Evolutionary conservation across 345 rosid genomes (phyloP), one percentile per base, ranked within the genome.

Genomic region (Xanthoceras sorbifolium): DNA sequence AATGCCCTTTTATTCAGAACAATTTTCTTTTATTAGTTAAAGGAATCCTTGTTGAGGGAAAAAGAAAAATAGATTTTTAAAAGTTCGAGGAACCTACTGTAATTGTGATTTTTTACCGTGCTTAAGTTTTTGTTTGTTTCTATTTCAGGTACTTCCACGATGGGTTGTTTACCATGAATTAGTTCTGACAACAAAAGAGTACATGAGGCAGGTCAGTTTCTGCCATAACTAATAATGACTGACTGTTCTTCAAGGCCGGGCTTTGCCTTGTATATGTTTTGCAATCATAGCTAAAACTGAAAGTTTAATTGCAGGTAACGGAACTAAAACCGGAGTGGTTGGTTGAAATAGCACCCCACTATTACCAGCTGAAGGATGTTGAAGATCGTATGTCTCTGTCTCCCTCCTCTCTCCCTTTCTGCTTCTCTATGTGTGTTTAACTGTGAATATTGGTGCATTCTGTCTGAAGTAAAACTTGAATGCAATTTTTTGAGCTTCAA

Each of bases 321-420:
- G 98, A 97, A 79, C 90, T 94, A 78, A 97, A 92, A 83, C 99
- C 99, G 6, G 99, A 97, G 54, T 97, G 99, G 98, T 86, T 97
- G 85, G 92, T 94, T 63, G 99, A 97, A 85, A 90, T 94, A 82
- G 98, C 97, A 20, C 99, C 98, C 1, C 98, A 97, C 75, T 97
- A 82, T 81, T 97, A 94, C 87, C 97, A 97, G 86, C 76, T 80
- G 82, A 94, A 97, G 89, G 99, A 97, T 76, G 99, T 97, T 34
- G 99, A 97, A 81, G 99, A 97, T 82, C 48, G 98, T 96, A 89
- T 69, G 80, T 6, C 44, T 44, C 81, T 77, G 78, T 76, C 40
- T 69, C 84, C 72, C 60, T 72, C 64, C 80, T 76, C 78, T 54
- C 18, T 77, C 18, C 59, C 7, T 64, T 0, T 5, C 0, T 82